phyloP scores from a whole-genome alignment of 768 basidiomycete genomes.

The Termitomyces sp. region DNA sequence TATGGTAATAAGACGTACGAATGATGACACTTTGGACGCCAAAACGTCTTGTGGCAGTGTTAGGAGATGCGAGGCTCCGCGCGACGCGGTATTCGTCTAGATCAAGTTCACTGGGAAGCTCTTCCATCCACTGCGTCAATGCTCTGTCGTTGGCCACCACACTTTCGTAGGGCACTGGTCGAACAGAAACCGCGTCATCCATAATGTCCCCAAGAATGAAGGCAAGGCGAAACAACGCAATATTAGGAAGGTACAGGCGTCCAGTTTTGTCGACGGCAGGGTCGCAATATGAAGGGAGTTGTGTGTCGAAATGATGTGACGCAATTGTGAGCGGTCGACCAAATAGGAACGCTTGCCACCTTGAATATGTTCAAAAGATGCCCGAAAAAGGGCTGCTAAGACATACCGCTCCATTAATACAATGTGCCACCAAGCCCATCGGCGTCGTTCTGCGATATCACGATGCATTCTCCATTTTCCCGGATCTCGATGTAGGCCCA shows the following conservation, averaged over 20 bases:
- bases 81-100: slow-evolving; percentile 74
- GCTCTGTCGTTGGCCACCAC: slow-evolving; percentile 69
- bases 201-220: slow-evolving; percentile 80
- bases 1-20: slow-evolving; percentile 72
- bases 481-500: slow-evolving; percentile 87
- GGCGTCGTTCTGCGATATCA: slow-evolving; percentile 66
- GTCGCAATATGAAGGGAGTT: slow-evolving; percentile 64
- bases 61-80: slow-evolving; percentile 60
- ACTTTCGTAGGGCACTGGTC: slow-evolving; percentile 72
- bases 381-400: slow-evolving; percentile 3
- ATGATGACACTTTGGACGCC: slow-evolving; percentile 82
- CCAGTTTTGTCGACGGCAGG: slow-evolving; percentile 56
- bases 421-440: slow-evolving; percentile 93
- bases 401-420: slow-evolving; percentile 69
- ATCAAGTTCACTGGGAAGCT: slow-evolving; percentile 67
- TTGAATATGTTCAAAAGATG: slow-evolving; percentile 20
- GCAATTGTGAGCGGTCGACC: slow-evolving; percentile 72
- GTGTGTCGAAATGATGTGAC: slow-evolving; percentile 81
- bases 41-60: slow-evolving; percentile 52
- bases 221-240: slow-evolving; percentile 71
- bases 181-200: slow-evolving; percentile 77
- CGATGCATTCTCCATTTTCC: slow-evolving; percentile 67
- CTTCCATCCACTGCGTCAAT: slow-evolving; percentile 70
- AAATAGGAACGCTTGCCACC: slow-evolving; percentile 88
- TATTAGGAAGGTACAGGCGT: slow-evolving; percentile 66